Percentiles rank a stretch among this genome's conserved stretches.
Evolutionary conservation across 2,329 filamentous ascomycete species (phyloP).

Genomic region (Phialocephala sp.): DNA sequence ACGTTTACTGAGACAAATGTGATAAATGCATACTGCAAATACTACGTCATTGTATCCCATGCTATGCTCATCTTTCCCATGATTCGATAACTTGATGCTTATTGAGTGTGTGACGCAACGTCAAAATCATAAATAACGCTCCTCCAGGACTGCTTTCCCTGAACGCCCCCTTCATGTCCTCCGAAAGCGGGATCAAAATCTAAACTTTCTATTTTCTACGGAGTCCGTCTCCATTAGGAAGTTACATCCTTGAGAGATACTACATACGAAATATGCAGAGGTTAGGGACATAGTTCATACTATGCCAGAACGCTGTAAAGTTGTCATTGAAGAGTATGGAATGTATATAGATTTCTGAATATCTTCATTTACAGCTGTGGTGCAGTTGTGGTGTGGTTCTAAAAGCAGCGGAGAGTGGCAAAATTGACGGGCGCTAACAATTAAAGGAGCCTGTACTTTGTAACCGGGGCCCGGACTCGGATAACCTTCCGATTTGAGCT

Average conservation of each 20-base stretch:
- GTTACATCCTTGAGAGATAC: not conserved
- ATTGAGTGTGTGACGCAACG: not conserved
- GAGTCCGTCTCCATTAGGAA: not conserved
- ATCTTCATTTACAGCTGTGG: too few relatives aligned
- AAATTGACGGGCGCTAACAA: too few relatives aligned
- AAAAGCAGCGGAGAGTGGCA: too few relatives aligned
- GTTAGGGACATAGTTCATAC: too few relatives aligned
- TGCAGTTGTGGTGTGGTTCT: too few relatives aligned
- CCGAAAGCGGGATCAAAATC: not conserved
- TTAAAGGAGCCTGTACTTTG: too few relatives aligned
- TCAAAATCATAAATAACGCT: not conserved
- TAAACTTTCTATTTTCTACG: not conserved
- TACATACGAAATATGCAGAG: too few relatives aligned
- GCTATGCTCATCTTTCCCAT: not conserved
- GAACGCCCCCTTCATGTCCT: too few relatives aligned
- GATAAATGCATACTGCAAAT: conserved; percentile 15
- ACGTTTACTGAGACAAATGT: conserved; percentile 24
- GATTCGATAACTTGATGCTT: not conserved
- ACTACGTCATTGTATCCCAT: not conserved
- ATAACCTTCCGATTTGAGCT: not conserved
- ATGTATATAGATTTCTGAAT: too few relatives aligned
- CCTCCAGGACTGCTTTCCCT: not conserved
- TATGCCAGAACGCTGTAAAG: too few relatives aligned
- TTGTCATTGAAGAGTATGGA: too few relatives aligned
- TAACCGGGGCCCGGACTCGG: not conserved